Base-by-base conservation (phyloP, 2,329 filamentous ascomycete species). In the Aspergillus versicolor region DNA sequence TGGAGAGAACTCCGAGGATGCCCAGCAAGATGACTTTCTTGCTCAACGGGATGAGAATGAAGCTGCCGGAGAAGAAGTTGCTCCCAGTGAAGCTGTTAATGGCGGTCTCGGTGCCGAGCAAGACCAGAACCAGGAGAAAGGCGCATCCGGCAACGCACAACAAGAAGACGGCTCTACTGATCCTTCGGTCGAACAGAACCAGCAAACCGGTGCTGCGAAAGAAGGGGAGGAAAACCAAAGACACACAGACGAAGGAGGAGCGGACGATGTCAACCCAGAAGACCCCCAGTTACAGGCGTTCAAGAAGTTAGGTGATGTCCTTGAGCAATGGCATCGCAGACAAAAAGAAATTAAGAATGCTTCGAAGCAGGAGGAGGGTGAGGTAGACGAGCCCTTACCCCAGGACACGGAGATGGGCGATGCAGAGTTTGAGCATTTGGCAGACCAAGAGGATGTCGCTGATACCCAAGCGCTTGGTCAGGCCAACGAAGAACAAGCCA, bases 381-480 rank as follows among this genome's bases (percentile, higher is more conserved):
- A 66, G 40, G 74, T 73, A 19, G 81, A 85, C 30, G 47, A 64
- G 46, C 79, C 83, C 32, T 75, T 84, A 63, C 77, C 80, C 51
- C 69, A 82, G 61, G 85, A 90, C 58, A 80, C 86, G n/a, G 87
- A 94, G 60, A 88, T 91, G 81, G 81, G 84, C 9, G 82, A 88
- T 68, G 85, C 84, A n/a, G 92, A 97, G 69, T 97, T 97, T 69
- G 92, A 97, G 76, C 94, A 99, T 75, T 80, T 97, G 3, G 88
- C 89, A 59, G 87, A 97, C 63, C 91, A 97, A 59, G 84, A 94
- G 30, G 84, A 87, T 27, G 82, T 88, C 53, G 85, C 89, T n/a
- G 92, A 97, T 70, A 87, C 91, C 1, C 94, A 99, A 75, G 94
- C 94, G 13, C 83, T 99, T 68, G 95, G 94, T 34, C 88, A 90